phyloP scores from a whole-genome alignment of 768 basidiomycete genomes.

The Trametes elegans region DNA sequence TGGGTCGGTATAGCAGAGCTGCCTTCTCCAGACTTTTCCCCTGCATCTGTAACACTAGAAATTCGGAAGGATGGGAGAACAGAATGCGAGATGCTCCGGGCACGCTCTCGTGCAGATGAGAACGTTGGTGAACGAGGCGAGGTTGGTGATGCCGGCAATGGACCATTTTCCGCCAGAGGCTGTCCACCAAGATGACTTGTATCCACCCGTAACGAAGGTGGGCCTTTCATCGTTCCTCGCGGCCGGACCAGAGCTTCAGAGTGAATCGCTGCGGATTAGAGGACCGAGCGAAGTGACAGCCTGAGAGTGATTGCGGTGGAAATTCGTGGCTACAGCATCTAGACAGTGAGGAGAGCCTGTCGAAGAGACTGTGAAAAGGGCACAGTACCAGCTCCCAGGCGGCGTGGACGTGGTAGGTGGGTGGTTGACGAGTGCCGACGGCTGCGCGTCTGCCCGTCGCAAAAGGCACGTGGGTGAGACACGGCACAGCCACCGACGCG shows the following conservation, averaged over 20 bases:
- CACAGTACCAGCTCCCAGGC: too few relatives aligned
- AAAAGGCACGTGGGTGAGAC: background rate
- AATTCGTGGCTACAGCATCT: too few relatives aligned
- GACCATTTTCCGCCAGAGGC: background rate
- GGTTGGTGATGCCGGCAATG: conserved; percentile 1
- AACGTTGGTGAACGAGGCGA: conserved; percentile 13
- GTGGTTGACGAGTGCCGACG: too few relatives aligned
- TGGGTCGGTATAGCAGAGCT: conserved; percentile 20
- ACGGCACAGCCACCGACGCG: conserved; percentile 15
- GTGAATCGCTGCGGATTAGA: too few relatives aligned
- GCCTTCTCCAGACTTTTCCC: conserved; percentile 23
- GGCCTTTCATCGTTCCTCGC: conserved; percentile 3
- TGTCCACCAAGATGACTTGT: conserved; percentile 9
- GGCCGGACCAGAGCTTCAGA: too few relatives aligned
- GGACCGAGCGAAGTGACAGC: too few relatives aligned
- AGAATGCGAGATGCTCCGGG: conserved; percentile 26
- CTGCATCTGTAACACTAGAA: conserved; percentile 27
- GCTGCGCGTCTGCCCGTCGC: background rate
- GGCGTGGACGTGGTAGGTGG: too few relatives aligned
- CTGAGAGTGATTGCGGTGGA: background rate
- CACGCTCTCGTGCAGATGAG: conserved; percentile 20
- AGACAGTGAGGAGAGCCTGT: too few relatives aligned
- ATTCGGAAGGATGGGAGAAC: conserved; percentile 29
- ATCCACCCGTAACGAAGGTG: conserved; percentile 21
- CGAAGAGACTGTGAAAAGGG: too few relatives aligned